phyloP scores from a whole-genome alignment of 2,329 filamentous ascomycete species.

The Ascochyta fabae region DNA sequence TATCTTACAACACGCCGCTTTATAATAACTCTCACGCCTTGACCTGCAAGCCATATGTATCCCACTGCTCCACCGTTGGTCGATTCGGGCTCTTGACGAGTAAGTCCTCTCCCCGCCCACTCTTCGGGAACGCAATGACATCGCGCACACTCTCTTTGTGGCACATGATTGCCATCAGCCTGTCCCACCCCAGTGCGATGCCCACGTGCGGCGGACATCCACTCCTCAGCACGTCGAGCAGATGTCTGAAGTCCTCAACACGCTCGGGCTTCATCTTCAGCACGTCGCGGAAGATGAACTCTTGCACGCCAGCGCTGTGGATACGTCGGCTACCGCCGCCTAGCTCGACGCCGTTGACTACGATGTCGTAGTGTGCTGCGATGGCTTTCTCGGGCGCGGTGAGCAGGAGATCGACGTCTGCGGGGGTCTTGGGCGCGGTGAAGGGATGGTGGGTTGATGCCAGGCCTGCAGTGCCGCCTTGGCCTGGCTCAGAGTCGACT shows the following conservation, averaged over 20 bases:
- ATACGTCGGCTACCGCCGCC: constrained; percentile 94
- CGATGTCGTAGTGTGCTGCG: constrained; percentile 94
- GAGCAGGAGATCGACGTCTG: constrained; percentile 76
- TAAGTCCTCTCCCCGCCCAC: constrained; percentile 83
- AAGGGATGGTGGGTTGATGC: constrained; percentile 94
- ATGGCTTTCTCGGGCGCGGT: constrained; percentile 73
- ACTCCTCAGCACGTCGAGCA: constrained; percentile 79
- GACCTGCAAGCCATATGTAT: constrained; percentile 63
- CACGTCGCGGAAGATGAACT: constrained; percentile 82
- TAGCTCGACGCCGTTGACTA: constrained; percentile 92
- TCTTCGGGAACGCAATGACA: constrained; percentile 97
- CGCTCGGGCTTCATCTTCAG: constrained; percentile 76
- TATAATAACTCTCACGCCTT: constrained; percentile 18
- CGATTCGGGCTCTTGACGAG: constrained; percentile 78
- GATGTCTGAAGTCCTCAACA: constrained; percentile 81
- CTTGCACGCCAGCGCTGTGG: constrained; percentile 81
- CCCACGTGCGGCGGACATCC: constrained; percentile 96
- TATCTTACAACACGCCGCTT: neutral
- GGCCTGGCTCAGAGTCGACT: constrained; percentile 71
- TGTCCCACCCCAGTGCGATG: constrained; percentile 90
- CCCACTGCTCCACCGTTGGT: constrained; percentile 66
- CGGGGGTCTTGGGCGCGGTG: constrained; percentile 77
- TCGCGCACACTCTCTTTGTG: constrained; percentile 81
- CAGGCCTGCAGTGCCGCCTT: constrained; percentile 81
- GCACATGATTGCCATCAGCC: constrained; percentile 80